phyloP scores from a whole-genome alignment of 2,329 filamentous ascomycete genomes.

The Aspergillus latus region DNA sequence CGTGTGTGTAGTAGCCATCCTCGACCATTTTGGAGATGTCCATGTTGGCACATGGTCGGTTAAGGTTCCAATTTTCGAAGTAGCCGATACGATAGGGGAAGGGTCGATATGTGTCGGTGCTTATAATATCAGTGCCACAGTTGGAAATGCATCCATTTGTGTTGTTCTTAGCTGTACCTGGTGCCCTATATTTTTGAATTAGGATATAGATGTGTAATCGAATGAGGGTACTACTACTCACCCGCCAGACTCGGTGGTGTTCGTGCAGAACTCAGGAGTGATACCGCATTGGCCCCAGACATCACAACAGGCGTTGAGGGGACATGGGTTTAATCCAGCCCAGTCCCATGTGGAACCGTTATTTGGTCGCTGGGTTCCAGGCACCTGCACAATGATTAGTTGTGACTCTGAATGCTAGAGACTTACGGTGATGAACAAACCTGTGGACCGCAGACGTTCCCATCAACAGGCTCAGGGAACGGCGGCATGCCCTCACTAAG shows the following conservation, averaged over 20 bases:
- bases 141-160: constrained; percentile 12
- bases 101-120: constrained; percentile 1
- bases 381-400: constrained; percentile 24
- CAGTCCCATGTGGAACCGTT: constrained; percentile 26
- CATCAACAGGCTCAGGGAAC: constrained; percentile 38
- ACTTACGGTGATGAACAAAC: constrained; percentile 14
- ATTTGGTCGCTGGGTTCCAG: constrained; percentile 36
- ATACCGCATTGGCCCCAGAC: constrained; percentile 50
- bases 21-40: constrained; percentile 10
- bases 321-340: constrained; percentile 48
- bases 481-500: constrained; percentile 43
- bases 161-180: constrained; percentile 37
- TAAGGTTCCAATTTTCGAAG: constrained; percentile 34
- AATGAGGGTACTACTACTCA: background rate
- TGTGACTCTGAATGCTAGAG: background rate
- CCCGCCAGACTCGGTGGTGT: background rate
- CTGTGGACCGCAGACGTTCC: constrained; percentile 49
- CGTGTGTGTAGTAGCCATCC: constrained; percentile 28
- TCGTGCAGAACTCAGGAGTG: constrained; percentile 46
- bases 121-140: constrained; percentile 42
- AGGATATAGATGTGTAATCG: no score
- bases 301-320: constrained; percentile 45
- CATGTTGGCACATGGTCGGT: constrained; percentile 35
- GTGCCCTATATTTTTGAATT: constrained; percentile 26
- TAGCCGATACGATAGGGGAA: constrained; percentile 30